Conservation (phyloP, 768 basidiomycete genomes). For the Royoungia palumana region DNA sequence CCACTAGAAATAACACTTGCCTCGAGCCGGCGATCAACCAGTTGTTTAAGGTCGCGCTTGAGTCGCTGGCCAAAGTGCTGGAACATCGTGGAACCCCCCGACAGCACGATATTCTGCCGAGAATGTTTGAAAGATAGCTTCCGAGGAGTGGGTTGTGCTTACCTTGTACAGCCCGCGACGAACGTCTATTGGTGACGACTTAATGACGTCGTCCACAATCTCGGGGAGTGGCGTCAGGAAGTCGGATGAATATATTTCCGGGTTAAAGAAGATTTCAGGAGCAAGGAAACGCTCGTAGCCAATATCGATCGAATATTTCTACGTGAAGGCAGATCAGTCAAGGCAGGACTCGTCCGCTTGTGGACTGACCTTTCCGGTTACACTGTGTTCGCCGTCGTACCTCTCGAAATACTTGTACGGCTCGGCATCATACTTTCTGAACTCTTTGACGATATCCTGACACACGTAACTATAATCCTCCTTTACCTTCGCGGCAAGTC, state of each 20-base stretch:
- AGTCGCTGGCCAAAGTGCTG: conserved; percentile 96
- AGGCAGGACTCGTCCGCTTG: neutral
- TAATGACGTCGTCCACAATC: conserved; percentile 95
- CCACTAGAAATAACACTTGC: conserved; percentile 73
- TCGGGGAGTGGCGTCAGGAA: conserved; percentile 95
- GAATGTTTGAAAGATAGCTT: neutral
- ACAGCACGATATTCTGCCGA: conserved; percentile 90
- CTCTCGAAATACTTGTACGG: conserved; percentile 93
- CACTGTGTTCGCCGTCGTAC: conserved; percentile 90
- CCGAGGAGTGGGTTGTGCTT: neutral
- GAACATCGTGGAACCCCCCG: conserved; percentile 99
- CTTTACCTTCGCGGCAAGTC: conserved; percentile 90
- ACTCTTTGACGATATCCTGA: conserved; percentile 98
- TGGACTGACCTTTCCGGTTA: conserved; percentile 76
- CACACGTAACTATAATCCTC: conserved; percentile 99
- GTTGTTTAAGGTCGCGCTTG: conserved; percentile 90
- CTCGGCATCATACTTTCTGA: conserved; percentile 96
- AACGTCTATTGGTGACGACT: conserved; percentile 94
- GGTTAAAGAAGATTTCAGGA: conserved; percentile 99
- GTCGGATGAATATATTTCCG: conserved; percentile 96
- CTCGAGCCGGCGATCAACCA: conserved; percentile 89
- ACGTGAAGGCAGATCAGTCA: conserved; percentile 7
- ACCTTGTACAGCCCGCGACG: conserved; percentile 96
- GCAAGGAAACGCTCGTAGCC: conserved; percentile 99
- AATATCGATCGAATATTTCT: conserved; percentile 94